Evolutionary conservation across 495 filamentous ascomycete genomes (phyloP).

Genomic region (Hypoxylon fuscum): DNA sequence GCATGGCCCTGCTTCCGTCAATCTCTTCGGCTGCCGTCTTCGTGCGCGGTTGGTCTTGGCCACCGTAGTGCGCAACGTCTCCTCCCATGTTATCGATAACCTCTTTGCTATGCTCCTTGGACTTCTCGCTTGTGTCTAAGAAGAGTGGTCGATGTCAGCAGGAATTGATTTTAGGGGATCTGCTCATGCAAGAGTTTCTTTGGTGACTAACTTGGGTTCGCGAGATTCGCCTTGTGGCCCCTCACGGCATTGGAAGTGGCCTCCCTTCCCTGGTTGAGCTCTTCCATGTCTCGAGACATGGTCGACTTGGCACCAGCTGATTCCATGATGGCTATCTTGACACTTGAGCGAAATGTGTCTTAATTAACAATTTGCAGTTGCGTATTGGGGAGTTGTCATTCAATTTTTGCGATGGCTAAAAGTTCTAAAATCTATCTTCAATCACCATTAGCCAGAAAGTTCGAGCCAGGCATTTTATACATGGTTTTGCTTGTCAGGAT

Average conservation of each 20-base stretch:
- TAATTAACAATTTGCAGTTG: background rate
- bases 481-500: no score
- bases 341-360: background rate
- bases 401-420: background rate
- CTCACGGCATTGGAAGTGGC: slow-evolving; percentile 42
- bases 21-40: slow-evolving; percentile 47
- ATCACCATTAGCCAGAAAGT: background rate
- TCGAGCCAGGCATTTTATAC: no score
- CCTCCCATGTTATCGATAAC: slow-evolving; percentile 39
- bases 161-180: background rate
- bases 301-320: slow-evolving; percentile 49
- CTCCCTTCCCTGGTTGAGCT: slow-evolving; percentile 48
- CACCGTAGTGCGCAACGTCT: slow-evolving; percentile 40
- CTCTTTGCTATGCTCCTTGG: slow-evolving; percentile 38
- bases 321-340: slow-evolving; percentile 26
- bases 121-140: slow-evolving; percentile 43
- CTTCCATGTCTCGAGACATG: slow-evolving; percentile 53
- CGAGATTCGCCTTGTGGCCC: slow-evolving; percentile 44
- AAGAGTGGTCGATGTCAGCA: background rate
- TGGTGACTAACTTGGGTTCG: slow-evolving; percentile 34
- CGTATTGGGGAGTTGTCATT: background rate
- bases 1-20: slow-evolving; percentile 42
- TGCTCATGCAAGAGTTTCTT: background rate
- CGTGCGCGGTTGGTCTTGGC: slow-evolving; percentile 40
- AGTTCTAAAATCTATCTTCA: background rate